Conservation (phyloP, 73 alveolate genomes). For the Durusdinium trenchii region DNA sequence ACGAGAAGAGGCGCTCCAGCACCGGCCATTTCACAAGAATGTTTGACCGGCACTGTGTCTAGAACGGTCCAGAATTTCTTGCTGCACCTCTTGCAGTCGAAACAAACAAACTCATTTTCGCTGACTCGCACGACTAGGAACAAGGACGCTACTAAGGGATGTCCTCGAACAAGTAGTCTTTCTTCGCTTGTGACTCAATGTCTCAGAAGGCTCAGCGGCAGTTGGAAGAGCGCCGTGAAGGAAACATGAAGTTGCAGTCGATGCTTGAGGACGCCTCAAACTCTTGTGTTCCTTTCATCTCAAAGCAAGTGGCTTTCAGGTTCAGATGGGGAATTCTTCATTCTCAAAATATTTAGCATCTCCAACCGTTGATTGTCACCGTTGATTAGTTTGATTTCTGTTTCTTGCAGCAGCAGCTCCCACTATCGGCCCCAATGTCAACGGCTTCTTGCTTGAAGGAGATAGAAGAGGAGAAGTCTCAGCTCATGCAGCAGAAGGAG, state of each 20-base stretch:
- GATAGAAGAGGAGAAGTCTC: constrained; percentile 53
- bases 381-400: not conserved
- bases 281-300: not conserved
- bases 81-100: too few species aligned
- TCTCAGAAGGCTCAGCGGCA: not conserved
- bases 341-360: not conserved
- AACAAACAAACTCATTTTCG: too few species aligned
- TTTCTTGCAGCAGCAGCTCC: too few species aligned
- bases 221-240: constrained; percentile 64
- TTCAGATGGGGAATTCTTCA: not conserved
- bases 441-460: not conserved
- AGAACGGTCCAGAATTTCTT: too few species aligned
- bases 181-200: too few species aligned
- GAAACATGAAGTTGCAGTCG: constrained; percentile 55
- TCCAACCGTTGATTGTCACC: not conserved
- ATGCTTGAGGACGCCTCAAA: not conserved
- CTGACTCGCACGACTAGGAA: too few species aligned
- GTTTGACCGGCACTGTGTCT: too few species aligned
- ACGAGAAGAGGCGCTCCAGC: constrained; percentile 75
- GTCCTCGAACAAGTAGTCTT: too few species aligned
- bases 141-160: too few species aligned
- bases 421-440: too few species aligned
- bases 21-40: too few species aligned
- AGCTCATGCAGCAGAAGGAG: constrained; percentile 74
- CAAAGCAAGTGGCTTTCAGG: not conserved